A percentile compares a stretch with the other conserved stretches of the same genome.
Evolutionary conservation across 192 early-diverging fungal genomes (phyloP).

Genomic region (Entophlyctis helioformis): DNA sequence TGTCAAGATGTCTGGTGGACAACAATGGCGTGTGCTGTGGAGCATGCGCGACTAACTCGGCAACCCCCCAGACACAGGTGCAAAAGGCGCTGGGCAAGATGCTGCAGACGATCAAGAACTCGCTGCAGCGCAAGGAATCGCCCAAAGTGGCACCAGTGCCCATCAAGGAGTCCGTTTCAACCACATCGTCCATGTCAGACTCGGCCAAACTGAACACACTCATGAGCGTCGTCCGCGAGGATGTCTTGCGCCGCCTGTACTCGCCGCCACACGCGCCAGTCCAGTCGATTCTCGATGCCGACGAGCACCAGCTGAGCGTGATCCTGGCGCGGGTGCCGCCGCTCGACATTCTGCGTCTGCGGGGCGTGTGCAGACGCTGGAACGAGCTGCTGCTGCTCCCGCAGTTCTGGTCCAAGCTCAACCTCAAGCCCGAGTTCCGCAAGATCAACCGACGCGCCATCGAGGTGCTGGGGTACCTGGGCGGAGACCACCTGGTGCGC

Average conservation of each 20-base stretch:
- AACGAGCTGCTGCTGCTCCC: slow-evolving; percentile 15
- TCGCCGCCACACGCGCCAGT: neutral
- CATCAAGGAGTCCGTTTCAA: too few relatives aligned
- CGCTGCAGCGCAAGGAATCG: neutral
- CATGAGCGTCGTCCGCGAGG: too few relatives aligned
- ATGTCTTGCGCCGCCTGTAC: too few relatives aligned
- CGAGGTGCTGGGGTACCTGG: slow-evolving; percentile 3
- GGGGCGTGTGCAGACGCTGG: slow-evolving; percentile 17
- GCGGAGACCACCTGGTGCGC: slow-evolving; percentile 10
- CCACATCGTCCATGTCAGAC: too few relatives aligned
- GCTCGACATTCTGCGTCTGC: slow-evolving; percentile 8
- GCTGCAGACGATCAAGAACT: neutral
- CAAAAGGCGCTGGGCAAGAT: too few relatives aligned
- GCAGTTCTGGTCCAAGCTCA: slow-evolving; percentile 18
- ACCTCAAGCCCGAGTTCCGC: slow-evolving; percentile 20
- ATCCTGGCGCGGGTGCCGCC: slow-evolving; percentile 17
- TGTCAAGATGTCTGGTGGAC: too few relatives aligned
- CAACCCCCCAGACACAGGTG: too few relatives aligned
- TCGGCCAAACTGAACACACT: too few relatives aligned
- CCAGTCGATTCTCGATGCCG: neutral
- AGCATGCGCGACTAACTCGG: too few relatives aligned
- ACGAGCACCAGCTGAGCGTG: neutral
- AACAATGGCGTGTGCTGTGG: too few relatives aligned
- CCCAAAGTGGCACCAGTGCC: too few relatives aligned
- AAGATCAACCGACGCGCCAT: slow-evolving; percentile 5